Percentiles rank a stretch among this genome's conserved stretches.
These are phyloP conservation scores for Colletotrichum nymphaeae DNA, from an alignment of 2,329 filamentous ascomycete genomes.

Conservation along the genomic window DNA sequence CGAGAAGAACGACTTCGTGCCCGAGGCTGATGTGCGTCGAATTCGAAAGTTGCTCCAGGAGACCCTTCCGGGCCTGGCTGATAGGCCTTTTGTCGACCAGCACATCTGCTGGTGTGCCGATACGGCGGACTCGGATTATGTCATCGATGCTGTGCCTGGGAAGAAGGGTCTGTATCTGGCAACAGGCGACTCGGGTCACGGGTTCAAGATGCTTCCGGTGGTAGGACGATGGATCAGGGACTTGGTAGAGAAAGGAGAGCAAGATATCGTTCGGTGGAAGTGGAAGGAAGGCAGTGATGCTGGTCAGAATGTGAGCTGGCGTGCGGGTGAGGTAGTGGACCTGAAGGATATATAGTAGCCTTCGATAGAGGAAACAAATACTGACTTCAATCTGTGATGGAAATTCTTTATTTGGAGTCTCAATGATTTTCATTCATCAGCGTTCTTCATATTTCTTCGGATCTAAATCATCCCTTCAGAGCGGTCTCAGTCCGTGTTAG, in stretches of 20 bases:
- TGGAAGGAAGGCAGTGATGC: constrained; percentile 56
- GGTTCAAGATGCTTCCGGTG: constrained; percentile 72
- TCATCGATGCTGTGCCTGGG: constrained; percentile 68
- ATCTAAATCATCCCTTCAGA: no score
- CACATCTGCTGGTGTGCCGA: constrained; percentile 73
- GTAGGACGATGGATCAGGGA: constrained; percentile 62
- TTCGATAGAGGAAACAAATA: background rate
- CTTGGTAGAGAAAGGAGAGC: constrained; percentile 55
- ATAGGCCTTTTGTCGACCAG: constrained; percentile 65
- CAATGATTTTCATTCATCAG: no score
- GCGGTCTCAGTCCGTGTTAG: no score
- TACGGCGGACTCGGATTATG: constrained; percentile 68
- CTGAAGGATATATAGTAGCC: constrained; percentile 35
- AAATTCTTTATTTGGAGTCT: accelerated
- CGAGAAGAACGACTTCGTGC: constrained; percentile 59
- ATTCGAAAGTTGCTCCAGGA: constrained; percentile 61
- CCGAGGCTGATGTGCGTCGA: constrained; percentile 61
- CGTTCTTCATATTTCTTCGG: no score
- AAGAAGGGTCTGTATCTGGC: constrained; percentile 60
- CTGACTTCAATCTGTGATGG: background rate
- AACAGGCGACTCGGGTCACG: constrained; percentile 70
- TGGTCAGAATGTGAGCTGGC: constrained; percentile 47
- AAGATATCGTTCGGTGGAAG: constrained; percentile 58
- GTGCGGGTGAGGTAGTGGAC: constrained; percentile 43
- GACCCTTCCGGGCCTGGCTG: constrained; percentile 62